These are phyloP conservation scores for Cyclaneusma minus DNA, from an alignment of 2,329 filamentous ascomycete species.

Conservation along the genomic window DNA sequence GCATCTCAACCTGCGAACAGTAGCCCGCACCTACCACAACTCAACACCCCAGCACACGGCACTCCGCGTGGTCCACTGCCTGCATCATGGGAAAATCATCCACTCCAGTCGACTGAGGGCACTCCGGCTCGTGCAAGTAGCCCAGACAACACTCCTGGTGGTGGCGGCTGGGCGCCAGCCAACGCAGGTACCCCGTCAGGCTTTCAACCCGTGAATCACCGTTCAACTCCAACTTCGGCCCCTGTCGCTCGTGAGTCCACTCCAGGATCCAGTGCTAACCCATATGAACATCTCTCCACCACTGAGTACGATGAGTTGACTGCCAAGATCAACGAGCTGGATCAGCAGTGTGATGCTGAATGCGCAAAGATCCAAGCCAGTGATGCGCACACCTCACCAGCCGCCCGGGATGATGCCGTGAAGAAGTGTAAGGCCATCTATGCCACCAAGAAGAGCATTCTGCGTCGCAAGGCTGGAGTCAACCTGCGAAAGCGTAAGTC, in stretches of 20 bases:
- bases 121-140: too few species aligned
- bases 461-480: slow-evolving; percentile 42
- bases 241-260: slow-evolving; percentile 4
- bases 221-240: too few species aligned
- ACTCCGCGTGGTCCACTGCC: too few species aligned
- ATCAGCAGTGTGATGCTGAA: slow-evolving; percentile 27
- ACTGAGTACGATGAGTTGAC: slow-evolving; percentile 17
- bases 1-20: too few species aligned
- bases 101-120: too few species aligned
- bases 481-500: slow-evolving; percentile 27
- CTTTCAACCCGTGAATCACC: too few species aligned
- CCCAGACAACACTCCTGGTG: too few species aligned
- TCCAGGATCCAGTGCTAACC: slow-evolving; percentile 13
- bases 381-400: not conserved
- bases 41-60: too few species aligned
- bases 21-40: too few species aligned
- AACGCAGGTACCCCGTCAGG: too few species aligned
- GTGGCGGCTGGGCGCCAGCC: too few species aligned
- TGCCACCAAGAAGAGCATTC: slow-evolving; percentile 38
- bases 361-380: slow-evolving; percentile 16
- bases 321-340: slow-evolving; percentile 23
- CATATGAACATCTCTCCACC: slow-evolving; percentile 28
- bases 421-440: slow-evolving; percentile 34
- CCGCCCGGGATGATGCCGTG: slow-evolving; percentile 15
- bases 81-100: too few species aligned